Percentiles rank a stretch among this genome's conserved stretches.
phyloP scores from a whole-genome alignment of 768 basidiomycete species.

The Pisolithus marmoratus region DNA sequence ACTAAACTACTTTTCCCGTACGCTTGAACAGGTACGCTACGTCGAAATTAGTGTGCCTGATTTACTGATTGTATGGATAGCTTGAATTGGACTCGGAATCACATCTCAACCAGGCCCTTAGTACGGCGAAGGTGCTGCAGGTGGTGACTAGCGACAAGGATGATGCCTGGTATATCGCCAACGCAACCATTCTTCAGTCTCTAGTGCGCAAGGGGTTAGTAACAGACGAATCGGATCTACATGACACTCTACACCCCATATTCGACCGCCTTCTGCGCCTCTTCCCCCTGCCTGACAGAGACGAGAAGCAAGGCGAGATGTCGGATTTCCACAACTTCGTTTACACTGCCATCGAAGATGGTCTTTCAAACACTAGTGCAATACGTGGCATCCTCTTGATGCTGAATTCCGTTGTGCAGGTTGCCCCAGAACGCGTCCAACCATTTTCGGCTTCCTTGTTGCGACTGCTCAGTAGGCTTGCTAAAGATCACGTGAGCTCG shows the following conservation, averaged over 20 bases:
- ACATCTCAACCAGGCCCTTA: constrained; percentile 62
- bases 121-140: constrained; percentile 83
- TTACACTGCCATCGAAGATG: constrained; percentile 69
- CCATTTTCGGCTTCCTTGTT: constrained; percentile 68
- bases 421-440: constrained; percentile 79
- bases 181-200: constrained; percentile 69
- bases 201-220: constrained; percentile 84
- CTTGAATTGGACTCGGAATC: constrained; percentile 67
- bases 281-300: constrained; percentile 75
- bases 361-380: constrained; percentile 64
- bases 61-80: constrained; percentile 32
- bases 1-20: constrained; percentile 80
- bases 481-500: constrained; percentile 79
- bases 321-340: constrained; percentile 77
- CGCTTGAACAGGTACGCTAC: constrained; percentile 67
- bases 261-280: constrained; percentile 74
- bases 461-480: constrained; percentile 78
- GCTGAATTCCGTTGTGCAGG: constrained; percentile 78
- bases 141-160: constrained; percentile 80
- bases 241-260: constrained; percentile 77
- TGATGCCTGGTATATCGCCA: constrained; percentile 72
- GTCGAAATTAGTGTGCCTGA: not conserved
- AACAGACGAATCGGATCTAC: constrained; percentile 72
- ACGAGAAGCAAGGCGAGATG: constrained; percentile 64
- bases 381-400: constrained; percentile 81